Percentiles rank a stretch among this genome's conserved stretches.
These are phyloP conservation scores for Urtica urens DNA, from an alignment of 306 rosid genomes.

Conservation along the genomic window DNA sequence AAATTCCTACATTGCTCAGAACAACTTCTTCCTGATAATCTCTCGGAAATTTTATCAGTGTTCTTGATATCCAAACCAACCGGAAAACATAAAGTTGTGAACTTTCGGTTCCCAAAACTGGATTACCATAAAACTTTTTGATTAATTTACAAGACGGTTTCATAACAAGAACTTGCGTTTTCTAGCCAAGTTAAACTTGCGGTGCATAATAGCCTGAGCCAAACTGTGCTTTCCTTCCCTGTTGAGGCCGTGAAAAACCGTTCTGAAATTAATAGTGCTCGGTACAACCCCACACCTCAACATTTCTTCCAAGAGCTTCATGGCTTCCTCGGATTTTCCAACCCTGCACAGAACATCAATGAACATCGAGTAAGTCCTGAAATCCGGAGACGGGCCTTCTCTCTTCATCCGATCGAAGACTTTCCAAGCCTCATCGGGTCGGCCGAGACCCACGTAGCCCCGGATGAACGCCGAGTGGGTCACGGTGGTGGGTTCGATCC, in stretches of 20 bases:
- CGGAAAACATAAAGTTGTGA: too few relatives aligned
- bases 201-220: constrained; percentile 49
- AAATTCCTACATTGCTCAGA: too few relatives aligned
- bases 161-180: constrained; percentile 43
- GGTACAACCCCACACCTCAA: constrained; percentile 56
- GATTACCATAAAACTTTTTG: too few relatives aligned
- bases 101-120: too few relatives aligned
- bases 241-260: constrained; percentile 61
- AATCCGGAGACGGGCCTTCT: constrained; percentile 78
- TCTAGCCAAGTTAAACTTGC: constrained; percentile 40
- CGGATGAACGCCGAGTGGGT: constrained; percentile 59
- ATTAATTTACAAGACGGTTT: too few relatives aligned
- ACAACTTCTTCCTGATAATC: too few relatives aligned
- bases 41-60: too few relatives aligned
- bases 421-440: constrained; percentile 53
- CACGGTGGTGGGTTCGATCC: constrained; percentile 56
- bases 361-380: constrained; percentile 65
- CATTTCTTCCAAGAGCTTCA: constrained; percentile 57
- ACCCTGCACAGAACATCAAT: constrained; percentile 48
- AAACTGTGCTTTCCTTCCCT: constrained; percentile 70
- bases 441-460: constrained; percentile 63
- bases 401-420: constrained; percentile 49
- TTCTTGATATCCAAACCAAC: too few relatives aligned
- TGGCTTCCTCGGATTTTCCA: constrained; percentile 77
- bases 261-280: constrained; percentile 58